These are phyloP conservation scores for Cafeteria roenbergensis DNA, from an alignment of 108 stramenopile species.

Conservation along the genomic window DNA sequence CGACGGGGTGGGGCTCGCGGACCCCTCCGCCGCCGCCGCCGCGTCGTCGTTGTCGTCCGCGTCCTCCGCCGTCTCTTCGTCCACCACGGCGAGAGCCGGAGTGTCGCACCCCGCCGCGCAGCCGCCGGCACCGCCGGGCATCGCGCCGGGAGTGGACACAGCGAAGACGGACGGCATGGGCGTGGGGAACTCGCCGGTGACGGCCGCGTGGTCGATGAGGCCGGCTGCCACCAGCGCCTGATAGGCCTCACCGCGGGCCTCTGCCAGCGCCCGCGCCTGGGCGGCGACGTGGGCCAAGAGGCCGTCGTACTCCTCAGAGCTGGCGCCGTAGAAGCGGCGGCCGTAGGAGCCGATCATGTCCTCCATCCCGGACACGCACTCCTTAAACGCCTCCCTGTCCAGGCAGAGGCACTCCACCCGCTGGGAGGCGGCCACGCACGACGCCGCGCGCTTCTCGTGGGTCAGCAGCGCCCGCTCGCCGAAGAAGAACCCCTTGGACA, in stretches of 20 bases:
- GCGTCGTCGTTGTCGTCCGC: too few species aligned
- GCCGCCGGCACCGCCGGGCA: too few species aligned
- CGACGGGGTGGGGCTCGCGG: too few species aligned
- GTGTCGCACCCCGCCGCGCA: too few species aligned
- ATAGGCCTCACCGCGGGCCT: not conserved
- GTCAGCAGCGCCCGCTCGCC: slow-evolving; percentile 17
- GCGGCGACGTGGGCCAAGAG: not conserved
- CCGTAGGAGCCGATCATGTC: not conserved
- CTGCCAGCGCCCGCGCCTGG: not conserved
- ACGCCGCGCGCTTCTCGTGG: too few species aligned
- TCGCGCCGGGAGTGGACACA: too few species aligned
- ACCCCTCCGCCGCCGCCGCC: too few species aligned
- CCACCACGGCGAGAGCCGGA: too few species aligned
- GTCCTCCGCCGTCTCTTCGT: too few species aligned
- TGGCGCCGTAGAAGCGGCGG: not conserved
- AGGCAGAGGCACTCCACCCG: not conserved
- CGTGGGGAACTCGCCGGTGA: too few species aligned
- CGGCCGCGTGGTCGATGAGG: not conserved
- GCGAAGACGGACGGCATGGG: too few species aligned
- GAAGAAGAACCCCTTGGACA: slow-evolving; percentile 11
- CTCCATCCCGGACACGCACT: not conserved
- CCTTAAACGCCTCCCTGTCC: not conserved
- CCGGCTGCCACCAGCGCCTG: not conserved
- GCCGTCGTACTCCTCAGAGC: not conserved
- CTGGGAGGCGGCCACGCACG: too few species aligned